Evolutionary conservation across 2,329 filamentous ascomycete species (phyloP), one percentile per base, ranked within the genome.

Genomic region (Diplodia mutila): DNA sequence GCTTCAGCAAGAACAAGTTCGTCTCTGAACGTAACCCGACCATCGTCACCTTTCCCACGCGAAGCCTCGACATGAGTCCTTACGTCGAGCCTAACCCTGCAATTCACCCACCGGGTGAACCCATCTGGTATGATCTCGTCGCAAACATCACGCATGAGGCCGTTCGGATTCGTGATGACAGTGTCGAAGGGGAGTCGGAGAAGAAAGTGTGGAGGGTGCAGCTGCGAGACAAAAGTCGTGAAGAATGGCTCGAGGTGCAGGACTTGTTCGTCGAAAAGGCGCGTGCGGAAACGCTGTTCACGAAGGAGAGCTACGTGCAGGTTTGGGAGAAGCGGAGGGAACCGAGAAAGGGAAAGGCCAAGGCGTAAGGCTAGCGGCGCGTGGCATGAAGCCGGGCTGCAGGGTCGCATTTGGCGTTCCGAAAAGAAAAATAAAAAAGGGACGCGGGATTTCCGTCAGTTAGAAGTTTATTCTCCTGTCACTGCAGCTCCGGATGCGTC

Each of bases 161-260:
- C 52, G 90, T 94, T 61, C 86, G 91, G 68, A 88, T 88, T 37
- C 85, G 88, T 71, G 92, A 94, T 71, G 92, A 94, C 71, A 89
- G 87, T 64, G 94, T 97, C 1, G 93, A 96, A 65, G 94, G 94
- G 55, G 94, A 93, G 72, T 92, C 89, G 53, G 94, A 97, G 80
- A 91, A 92, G 81, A 96, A 97, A 78, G 92, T 93, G 14, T 99
- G 95, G 94, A 93, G 96, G 77, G 93, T 93, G 25, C 95, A 99
- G 82, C 81, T 99, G 61, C 85, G 89, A 73, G 92, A 97, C 76
- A 90, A 92, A 75, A 90, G 89, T 27, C 86, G 90, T 25, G 90
- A 91, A 39, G 91, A 96, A 77, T 99, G 95, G 95, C 87, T 96
- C 65, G 91, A 96, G 68, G 90, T 94, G 67, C 95, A 99, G 82